These are phyloP conservation scores for Rhinocladiella mackenziei DNA, from an alignment of 2,329 filamentous ascomycete species.

Conservation along the genomic window DNA sequence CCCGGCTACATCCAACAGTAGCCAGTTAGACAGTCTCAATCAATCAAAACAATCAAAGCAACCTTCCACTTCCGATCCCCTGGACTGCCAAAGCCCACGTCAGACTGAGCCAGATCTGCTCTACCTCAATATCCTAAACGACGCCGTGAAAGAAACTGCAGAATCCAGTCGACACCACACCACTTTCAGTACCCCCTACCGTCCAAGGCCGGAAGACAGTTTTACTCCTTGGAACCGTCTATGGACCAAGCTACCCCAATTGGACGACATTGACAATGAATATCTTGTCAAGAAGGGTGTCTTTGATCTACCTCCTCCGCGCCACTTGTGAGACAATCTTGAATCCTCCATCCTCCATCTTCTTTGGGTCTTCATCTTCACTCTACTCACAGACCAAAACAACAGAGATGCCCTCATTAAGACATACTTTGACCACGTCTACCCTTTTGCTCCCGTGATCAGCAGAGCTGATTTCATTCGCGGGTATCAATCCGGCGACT, in stretches of 20 bases:
- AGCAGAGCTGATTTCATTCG: constrained; percentile 29
- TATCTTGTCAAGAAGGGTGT: constrained; percentile 31
- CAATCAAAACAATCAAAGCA: constrained; percentile 1
- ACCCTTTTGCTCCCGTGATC: constrained; percentile 27
- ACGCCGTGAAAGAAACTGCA: constrained; percentile 28
- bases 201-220: constrained; percentile 23
- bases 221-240: constrained; percentile 26
- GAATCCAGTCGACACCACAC: constrained; percentile 26
- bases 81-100: constrained; percentile 26
- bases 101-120: constrained; percentile 28
- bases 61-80: constrained; percentile 21
- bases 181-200: constrained; percentile 23
- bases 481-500: constrained; percentile 28
- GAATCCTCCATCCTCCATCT: constrained; percentile 14
- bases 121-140: constrained; percentile 30
- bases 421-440: constrained; percentile 30
- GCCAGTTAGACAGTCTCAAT: constrained; percentile 5
- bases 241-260: constrained; percentile 25
- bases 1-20: constrained; percentile 21
- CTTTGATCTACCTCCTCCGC: constrained; percentile 28
- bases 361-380: constrained; percentile 12
- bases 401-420: constrained; percentile 28
- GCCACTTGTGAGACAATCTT: constrained; percentile 25
- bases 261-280: constrained; percentile 30
- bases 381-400: constrained; percentile 20